Conservation (phyloP, 208 protist genomes). For the Strigomonas culicis region DNA sequence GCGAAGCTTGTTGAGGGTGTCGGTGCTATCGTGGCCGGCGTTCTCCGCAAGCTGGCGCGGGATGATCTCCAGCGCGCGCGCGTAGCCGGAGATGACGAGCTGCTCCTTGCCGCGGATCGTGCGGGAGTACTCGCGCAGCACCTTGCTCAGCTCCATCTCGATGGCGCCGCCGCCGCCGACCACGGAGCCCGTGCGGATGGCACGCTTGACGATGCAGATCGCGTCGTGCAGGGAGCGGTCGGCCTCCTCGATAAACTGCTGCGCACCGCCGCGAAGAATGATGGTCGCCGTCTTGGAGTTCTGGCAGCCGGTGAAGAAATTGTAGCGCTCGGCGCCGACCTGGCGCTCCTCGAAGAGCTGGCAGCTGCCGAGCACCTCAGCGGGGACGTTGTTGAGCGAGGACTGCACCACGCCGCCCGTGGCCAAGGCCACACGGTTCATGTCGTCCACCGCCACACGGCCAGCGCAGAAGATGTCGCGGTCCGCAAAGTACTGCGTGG, state of each 20-base stretch:
- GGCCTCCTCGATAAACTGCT: conserved; percentile 99
- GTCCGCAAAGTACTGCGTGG: conserved; percentile 99
- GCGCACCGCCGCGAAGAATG: conserved; percentile 96
- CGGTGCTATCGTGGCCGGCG: conserved; percentile 99
- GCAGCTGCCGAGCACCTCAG: conserved; percentile 94
- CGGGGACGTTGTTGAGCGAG: conserved; percentile 95
- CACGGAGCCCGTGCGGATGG: conserved; percentile 96
- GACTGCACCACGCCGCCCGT: conserved; percentile 98
- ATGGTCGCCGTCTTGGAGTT: conserved; percentile 90
- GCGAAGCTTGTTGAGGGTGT: conserved; percentile 99
- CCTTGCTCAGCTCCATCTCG: conserved; percentile 99
- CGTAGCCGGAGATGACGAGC: conserved; percentile 98
- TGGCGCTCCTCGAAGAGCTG: conserved; percentile 99
- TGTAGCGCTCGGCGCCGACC: conserved; percentile 98
- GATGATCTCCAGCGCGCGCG: conserved; percentile 99
- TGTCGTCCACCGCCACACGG: conserved; percentile 95
- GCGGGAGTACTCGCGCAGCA: conserved; percentile 95
- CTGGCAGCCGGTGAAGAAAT: conserved; percentile 99
- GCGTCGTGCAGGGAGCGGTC: conserved; percentile 99
- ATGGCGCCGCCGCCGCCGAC: conserved; percentile 99
- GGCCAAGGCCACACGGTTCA: conserved; percentile 94
- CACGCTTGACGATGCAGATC: conserved; percentile 99
- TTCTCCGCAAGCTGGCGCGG: conserved; percentile 99
- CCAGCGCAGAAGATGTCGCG: conserved; percentile 99
- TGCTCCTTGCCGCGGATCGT: conserved; percentile 99